Conservation (phyloP, 306 rosid genomes). For the Begonia fuchsioides region DNA sequence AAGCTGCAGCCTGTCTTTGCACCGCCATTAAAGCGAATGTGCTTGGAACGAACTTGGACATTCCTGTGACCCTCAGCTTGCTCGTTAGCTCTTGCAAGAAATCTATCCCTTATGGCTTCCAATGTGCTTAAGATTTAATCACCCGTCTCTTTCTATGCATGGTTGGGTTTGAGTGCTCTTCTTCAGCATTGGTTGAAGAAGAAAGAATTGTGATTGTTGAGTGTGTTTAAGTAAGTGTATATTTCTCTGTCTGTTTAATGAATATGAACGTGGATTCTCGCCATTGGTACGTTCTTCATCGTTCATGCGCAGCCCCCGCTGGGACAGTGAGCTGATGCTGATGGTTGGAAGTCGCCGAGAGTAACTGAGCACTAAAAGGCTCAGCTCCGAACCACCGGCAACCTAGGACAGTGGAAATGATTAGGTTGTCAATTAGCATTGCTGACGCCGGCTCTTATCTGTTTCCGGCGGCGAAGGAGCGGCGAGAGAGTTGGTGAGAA, state of each 20-base stretch:
- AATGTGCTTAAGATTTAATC: background rate
- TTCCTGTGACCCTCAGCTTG: background rate
- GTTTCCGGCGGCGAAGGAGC: no score
- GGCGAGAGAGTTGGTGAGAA: no score
- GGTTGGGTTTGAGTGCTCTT: background rate
- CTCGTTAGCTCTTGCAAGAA: background rate
- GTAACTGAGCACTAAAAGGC: no score
- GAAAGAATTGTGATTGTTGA: background rate
- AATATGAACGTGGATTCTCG: no score
- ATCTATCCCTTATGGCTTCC: background rate
- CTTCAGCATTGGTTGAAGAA: background rate
- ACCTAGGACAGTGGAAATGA: no score
- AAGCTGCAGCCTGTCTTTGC: background rate
- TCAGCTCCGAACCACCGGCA: no score
- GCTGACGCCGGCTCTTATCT: no score
- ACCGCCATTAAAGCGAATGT: background rate
- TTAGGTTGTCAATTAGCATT: no score
- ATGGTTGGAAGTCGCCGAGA: no score
- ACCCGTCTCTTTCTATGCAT: background rate
- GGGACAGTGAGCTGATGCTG: no score
- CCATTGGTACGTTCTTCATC: no score
- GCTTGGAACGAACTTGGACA: background rate
- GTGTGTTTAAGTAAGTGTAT: background rate
- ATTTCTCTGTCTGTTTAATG: background rate
- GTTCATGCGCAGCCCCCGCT: no score